Conservation (phyloP, 1,139 yeast genomes). For the Geotrichum fermentans region DNA sequence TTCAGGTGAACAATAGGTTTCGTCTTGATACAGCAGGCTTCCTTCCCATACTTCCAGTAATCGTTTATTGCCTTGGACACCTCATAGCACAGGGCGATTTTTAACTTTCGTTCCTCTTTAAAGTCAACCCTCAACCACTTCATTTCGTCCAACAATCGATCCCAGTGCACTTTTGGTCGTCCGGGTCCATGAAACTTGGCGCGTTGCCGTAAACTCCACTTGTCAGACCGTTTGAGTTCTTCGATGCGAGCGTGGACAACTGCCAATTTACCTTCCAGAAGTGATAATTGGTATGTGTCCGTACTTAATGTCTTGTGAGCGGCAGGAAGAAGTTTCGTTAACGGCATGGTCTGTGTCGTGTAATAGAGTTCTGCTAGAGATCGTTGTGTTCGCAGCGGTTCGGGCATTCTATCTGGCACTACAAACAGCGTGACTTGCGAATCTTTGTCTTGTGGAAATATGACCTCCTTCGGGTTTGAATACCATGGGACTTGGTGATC, state of each 20-base stretch:
- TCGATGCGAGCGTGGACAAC: constrained; percentile 91
- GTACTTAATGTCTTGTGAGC: constrained; percentile 84
- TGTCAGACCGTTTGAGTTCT: constrained; percentile 77
- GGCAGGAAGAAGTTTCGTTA: constrained; percentile 73
- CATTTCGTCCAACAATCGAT: constrained; percentile 67
- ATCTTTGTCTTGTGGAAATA: constrained; percentile 21
- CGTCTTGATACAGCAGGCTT: constrained; percentile 53
- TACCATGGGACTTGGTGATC: constrained; percentile 21
- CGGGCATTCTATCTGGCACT: constrained; percentile 38
- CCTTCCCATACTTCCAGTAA: constrained; percentile 71
- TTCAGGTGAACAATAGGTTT: constrained; percentile 38
- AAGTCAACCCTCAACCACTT: constrained; percentile 83
- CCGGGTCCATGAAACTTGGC: constrained; percentile 66
- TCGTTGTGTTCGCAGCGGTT: constrained; percentile 32
- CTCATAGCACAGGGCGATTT: constrained; percentile 62
- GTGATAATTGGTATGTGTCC: constrained; percentile 75
- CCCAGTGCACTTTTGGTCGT: constrained; percentile 60
- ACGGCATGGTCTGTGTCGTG: constrained; percentile 80
- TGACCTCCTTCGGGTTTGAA: constrained; percentile 21
- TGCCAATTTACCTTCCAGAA: constrained; percentile 89
- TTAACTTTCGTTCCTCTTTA: constrained; percentile 63
- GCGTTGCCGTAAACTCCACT: constrained; percentile 92
- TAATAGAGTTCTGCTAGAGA: constrained; percentile 84
- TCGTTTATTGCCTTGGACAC: constrained; percentile 71
- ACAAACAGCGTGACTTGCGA: constrained; percentile 33